These are phyloP conservation scores for Xylariales sp. DNA, from an alignment of 2,329 filamentous ascomycete species.

Conservation along the genomic window DNA sequence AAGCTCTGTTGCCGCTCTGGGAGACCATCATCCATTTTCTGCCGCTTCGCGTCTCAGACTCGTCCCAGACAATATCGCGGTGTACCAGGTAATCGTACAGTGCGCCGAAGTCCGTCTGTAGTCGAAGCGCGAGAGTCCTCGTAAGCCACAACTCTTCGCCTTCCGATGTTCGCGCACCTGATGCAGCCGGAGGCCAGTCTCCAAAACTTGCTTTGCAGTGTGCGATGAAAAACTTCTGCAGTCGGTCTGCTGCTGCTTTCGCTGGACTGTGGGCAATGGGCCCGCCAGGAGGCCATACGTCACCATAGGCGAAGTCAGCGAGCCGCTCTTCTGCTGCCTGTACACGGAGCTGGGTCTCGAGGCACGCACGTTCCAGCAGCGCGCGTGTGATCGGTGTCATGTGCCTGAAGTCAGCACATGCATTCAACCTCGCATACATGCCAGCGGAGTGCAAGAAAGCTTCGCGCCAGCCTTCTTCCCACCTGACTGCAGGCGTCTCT, in stretches of 20 bases:
- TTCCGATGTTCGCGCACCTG: constrained; percentile 23
- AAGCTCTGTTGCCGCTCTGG: constrained; percentile 37
- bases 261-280: constrained; percentile 32
- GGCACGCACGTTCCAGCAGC: constrained; percentile 55
- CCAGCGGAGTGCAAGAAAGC: constrained; percentile 63
- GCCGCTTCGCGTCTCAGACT: constrained; percentile 53
- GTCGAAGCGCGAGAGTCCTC: constrained; percentile 46
- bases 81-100: constrained; percentile 69
- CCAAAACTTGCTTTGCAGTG: constrained; percentile 55
- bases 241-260: constrained; percentile 51
- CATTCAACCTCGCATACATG: constrained; percentile 52
- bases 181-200: constrained; percentile 54
- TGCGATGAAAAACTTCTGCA: constrained; percentile 55
- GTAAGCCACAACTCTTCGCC: constrained; percentile 56
- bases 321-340: constrained; percentile 59
- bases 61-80: constrained; percentile 61
- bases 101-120: constrained; percentile 64
- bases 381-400: constrained; percentile 59
- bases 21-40: constrained; percentile 62
- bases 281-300: constrained; percentile 51
- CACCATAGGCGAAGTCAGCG: constrained; percentile 53
- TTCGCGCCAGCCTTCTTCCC: constrained; percentile 65
- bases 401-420: constrained; percentile 49
- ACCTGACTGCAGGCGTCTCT: constrained; percentile 56
- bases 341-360: constrained; percentile 58